Evolutionary conservation across 768 basidiomycete genomes (phyloP).

Genomic region (Xerocomus brunneocitrinus): DNA sequence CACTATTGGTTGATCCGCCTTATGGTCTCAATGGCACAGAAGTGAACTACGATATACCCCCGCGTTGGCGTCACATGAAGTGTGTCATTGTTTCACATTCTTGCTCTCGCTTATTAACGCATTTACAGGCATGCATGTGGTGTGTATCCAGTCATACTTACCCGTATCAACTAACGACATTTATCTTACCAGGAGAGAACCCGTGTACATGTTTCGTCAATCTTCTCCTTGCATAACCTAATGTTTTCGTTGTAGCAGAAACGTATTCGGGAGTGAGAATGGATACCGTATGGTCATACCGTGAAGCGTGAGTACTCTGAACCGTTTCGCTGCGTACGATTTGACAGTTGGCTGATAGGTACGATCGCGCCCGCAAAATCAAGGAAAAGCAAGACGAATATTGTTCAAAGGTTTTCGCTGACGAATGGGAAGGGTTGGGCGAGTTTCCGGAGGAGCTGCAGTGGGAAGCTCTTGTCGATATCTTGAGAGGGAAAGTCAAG

Average conservation of each 20-base stretch:
- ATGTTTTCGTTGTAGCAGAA: constrained; percentile 8
- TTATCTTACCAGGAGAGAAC: constrained; percentile 46
- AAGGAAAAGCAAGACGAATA: constrained; percentile 66
- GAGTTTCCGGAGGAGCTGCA: constrained; percentile 65
- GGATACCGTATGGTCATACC: constrained; percentile 65
- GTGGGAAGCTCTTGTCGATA: constrained; percentile 68
- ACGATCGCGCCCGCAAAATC: constrained; percentile 61
- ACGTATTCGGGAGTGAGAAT: constrained; percentile 47
- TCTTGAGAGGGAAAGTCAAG: constrained; percentile 71
- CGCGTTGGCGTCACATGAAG: constrained; percentile 78
- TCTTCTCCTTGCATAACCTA: background rate
- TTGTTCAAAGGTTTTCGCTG: constrained; percentile 47
- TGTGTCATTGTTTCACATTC: constrained; percentile 22
- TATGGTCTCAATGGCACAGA: constrained; percentile 43
- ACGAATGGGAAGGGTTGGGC: constrained; percentile 42
- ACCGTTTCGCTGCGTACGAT: background rate
- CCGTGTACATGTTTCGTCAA: constrained; percentile 32
- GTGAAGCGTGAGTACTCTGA: constrained; percentile 40
- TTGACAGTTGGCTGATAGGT: constrained; percentile 27
- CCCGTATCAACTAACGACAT: background rate
- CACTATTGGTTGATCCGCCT: constrained; percentile 73
- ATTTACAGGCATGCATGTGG: constrained; percentile 55
- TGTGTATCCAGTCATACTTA: constrained; percentile 28
- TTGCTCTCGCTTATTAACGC: constrained; percentile 2
- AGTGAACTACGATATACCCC: constrained; percentile 28